A percentile compares a stretch with the other conserved stretches of the same genome.
These are phyloP conservation scores for Pisolithus albus DNA, from an alignment of 768 basidiomycete genomes.

Conservation along the genomic window DNA sequence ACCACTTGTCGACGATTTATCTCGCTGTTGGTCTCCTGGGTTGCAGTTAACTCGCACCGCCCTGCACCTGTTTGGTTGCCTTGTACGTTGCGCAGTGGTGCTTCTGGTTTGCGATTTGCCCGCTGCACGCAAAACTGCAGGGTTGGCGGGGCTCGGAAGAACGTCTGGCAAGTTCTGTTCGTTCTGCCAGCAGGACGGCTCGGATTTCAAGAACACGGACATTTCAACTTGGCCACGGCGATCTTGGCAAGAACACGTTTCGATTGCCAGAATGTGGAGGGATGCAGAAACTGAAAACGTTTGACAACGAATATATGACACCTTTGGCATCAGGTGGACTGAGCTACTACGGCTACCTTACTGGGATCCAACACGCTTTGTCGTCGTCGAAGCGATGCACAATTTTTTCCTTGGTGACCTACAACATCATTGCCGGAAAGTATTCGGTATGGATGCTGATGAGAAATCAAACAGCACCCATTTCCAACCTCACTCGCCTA, in stretches of 20 bases:
- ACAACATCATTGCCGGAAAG: slow-evolving; percentile 5
- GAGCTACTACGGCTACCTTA: slow-evolving; percentile 30
- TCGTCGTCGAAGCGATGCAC: slow-evolving; percentile 34
- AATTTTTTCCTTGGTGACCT: slow-evolving; percentile 22
- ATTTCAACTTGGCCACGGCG: slow-evolving; percentile 9
- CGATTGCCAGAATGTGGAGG: slow-evolving; percentile 14
- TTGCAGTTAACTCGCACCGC: slow-evolving; percentile 22
- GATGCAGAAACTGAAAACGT: slow-evolving; percentile 9
- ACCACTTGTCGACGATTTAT: slow-evolving; percentile 33
- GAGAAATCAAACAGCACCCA: background rate
- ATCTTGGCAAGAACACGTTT: slow-evolving; percentile 10
- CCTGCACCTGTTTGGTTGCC: slow-evolving; percentile 16
- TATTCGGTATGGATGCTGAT: slow-evolving; percentile 12
- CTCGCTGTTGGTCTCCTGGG: slow-evolving; percentile 28
- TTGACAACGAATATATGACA: slow-evolving; percentile 6
- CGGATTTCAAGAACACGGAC: slow-evolving; percentile 17
- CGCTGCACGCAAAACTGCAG: slow-evolving; percentile 18
- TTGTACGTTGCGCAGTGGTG: slow-evolving; percentile 23
- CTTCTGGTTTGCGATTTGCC: slow-evolving; percentile 21
- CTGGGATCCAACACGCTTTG: slow-evolving; percentile 25
- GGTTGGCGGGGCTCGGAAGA: slow-evolving; percentile 12
- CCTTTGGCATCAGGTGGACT: slow-evolving; percentile 24
- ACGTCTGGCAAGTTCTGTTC: slow-evolving; percentile 12
- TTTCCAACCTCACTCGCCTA: background rate
- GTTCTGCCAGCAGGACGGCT: slow-evolving; percentile 13